Evolutionary conservation across 2,329 filamentous ascomycete species (phyloP).

Genomic region (Diaporthe capsici): DNA sequence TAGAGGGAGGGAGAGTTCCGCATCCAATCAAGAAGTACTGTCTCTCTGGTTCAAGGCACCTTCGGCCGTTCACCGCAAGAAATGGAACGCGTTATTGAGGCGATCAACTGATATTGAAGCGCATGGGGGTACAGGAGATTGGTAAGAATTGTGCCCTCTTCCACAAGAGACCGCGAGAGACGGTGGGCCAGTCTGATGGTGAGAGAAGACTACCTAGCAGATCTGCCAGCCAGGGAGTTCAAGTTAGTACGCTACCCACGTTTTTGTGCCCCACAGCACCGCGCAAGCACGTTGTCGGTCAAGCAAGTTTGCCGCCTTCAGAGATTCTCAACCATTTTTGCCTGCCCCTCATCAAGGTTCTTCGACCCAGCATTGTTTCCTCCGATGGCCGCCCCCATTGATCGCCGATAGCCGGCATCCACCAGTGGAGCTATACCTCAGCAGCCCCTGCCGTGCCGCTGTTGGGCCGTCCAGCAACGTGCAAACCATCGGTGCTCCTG

Average conservation of each 20-base stretch:
- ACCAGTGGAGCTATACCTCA: not conserved
- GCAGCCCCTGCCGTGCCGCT: not conserved
- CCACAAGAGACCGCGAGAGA: not conserved
- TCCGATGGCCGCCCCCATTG: not conserved
- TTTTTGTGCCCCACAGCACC: not conserved
- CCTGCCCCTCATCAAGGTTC: not conserved
- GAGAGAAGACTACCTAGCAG: not conserved
- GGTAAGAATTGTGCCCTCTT: not conserved
- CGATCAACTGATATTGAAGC: not conserved
- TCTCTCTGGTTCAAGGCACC: not conserved
- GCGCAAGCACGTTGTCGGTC: slow-evolving; percentile 16
- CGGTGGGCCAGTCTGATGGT: not conserved
- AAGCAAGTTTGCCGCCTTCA: not conserved
- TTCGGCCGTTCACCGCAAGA: slow-evolving; percentile 7
- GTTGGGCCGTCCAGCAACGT: not conserved
- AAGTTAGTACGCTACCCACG: not conserved
- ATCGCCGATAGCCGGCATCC: slow-evolving; percentile 4
- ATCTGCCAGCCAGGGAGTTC: not conserved
- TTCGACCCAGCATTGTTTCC: not conserved
- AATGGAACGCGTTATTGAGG: slow-evolving; percentile 9
- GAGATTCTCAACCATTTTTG: not conserved
- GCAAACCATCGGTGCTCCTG: not conserved
- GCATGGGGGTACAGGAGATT: not conserved
- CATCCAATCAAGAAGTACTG: not conserved
- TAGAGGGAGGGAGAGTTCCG: not conserved